Percentiles rank a stretch among this genome's conserved stretches.
Conservation (phyloP, 2,329 filamentous ascomycete genomes). For the Anthostomella pinea region DNA sequence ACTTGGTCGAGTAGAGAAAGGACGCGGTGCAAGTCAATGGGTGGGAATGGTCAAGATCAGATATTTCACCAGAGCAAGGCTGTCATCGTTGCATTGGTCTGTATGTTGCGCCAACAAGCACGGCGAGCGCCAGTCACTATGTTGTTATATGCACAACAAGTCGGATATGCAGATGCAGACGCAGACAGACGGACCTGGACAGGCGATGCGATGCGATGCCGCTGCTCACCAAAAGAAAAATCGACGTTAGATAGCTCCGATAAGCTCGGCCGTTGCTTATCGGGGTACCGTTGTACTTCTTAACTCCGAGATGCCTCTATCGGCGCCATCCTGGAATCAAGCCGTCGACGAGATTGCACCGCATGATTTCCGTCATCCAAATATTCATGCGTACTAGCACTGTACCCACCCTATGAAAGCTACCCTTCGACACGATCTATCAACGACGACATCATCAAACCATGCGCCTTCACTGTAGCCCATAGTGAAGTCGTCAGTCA, state of each 20-base stretch:
- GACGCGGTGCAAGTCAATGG: too few relatives aligned
- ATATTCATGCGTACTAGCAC: constrained; percentile 6
- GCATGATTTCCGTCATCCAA: constrained; percentile 14
- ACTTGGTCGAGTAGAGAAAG: too few relatives aligned
- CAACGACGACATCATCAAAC: constrained; percentile 10
- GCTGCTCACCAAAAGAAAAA: constrained; percentile 16
- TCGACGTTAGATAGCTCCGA: constrained; percentile 23
- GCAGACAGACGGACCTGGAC: neutral
- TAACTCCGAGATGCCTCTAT: constrained; percentile 20
- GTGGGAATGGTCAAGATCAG: too few relatives aligned
- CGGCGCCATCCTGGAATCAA: neutral
- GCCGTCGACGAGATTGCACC: constrained; percentile 4
- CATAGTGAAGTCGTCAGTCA: constrained; percentile 14
- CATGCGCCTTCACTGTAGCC: constrained; percentile 41
- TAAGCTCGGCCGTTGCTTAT: constrained; percentile 20
- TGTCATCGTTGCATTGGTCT: too few relatives aligned
- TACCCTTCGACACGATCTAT: constrained; percentile 1
- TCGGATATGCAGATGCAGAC: neutral
- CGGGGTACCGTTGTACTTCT: constrained; percentile 6
- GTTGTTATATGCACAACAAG: too few relatives aligned
- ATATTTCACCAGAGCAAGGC: too few relatives aligned
- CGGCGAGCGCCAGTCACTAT: too few relatives aligned
- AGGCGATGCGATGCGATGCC: constrained; percentile 13
- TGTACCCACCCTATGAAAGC: constrained; percentile 4
- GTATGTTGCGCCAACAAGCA: too few relatives aligned